phyloP scores from a whole-genome alignment of 768 basidiomycete genomes.

The Phlebiopsis flavidoalba region DNA sequence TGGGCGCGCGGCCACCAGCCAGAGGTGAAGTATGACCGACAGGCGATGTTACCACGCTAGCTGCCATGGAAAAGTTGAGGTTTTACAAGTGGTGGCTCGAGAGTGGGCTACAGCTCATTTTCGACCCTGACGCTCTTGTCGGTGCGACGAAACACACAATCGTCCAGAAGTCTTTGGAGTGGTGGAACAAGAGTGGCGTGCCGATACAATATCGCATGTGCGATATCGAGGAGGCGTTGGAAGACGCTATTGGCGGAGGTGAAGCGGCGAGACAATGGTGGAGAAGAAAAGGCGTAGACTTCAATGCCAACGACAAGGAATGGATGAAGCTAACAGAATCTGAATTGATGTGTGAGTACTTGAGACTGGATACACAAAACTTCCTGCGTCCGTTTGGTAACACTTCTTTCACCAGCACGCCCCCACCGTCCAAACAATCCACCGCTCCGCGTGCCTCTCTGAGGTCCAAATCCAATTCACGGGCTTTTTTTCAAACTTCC shows the following conservation, averaged over 20 bases:
- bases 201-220: conserved; percentile 85
- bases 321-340: conserved; percentile 81
- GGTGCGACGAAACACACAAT: conserved; percentile 75
- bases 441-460: too few relatives aligned
- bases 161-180: conserved; percentile 75
- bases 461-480: too few relatives aligned
- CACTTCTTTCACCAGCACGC: too few relatives aligned
- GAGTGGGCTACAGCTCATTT: conserved; percentile 71
- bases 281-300: conserved; percentile 76
- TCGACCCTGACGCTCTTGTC: conserved; percentile 74
- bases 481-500: too few relatives aligned
- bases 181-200: conserved; percentile 82
- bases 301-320: conserved; percentile 78
- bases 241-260: conserved; percentile 82
- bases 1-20: conserved; percentile 75
- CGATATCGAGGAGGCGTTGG: conserved; percentile 87
- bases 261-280: conserved; percentile 76
- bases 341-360: conserved; percentile 39
- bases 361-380: too few relatives aligned
- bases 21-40: conserved; percentile 73
- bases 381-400: too few relatives aligned
- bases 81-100: conserved; percentile 82
- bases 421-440: too few relatives aligned
- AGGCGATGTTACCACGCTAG: conserved; percentile 76
- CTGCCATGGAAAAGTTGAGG: conserved; percentile 73